Percentiles rank a stretch among this genome's conserved stretches.
Conservation (phyloP, 1,284 basidiomycete genomes). For the Rhodotorula sp. region DNA sequence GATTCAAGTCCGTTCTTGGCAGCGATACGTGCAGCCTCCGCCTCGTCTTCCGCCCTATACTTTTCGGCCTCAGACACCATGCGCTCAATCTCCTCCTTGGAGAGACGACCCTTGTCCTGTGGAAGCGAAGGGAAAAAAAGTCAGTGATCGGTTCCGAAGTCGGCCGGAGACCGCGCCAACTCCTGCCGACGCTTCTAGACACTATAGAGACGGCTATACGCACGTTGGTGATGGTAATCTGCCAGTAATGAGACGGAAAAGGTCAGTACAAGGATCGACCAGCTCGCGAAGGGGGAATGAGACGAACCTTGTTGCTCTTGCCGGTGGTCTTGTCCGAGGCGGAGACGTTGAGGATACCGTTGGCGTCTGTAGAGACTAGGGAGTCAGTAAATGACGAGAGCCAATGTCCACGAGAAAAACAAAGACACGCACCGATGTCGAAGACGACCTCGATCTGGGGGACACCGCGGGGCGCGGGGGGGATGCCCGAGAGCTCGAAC, state of each 20-base stretch:
- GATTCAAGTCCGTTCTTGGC: slow-evolving; percentile 69
- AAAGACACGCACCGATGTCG: slow-evolving; percentile 80
- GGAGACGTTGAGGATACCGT: slow-evolving; percentile 37
- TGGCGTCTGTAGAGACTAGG: no score
- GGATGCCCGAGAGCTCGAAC: slow-evolving; percentile 97
- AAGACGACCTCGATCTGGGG: slow-evolving; percentile 98
- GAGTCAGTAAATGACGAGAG: no score
- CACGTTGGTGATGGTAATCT: slow-evolving; percentile 42
- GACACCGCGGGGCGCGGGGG: slow-evolving; percentile 96
- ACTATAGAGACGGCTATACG: background rate
- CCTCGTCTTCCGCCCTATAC: slow-evolving; percentile 69
- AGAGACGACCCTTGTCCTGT: slow-evolving; percentile 79
- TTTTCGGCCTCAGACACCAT: slow-evolving; percentile 85
- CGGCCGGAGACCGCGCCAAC: no score
- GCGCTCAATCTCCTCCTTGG: slow-evolving; percentile 97
- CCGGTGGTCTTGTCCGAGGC: slow-evolving; percentile 66
- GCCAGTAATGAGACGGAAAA: no score
- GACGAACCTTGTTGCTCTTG: slow-evolving; percentile 83
- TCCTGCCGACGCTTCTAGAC: slow-evolving; percentile 82
- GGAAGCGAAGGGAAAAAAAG: background rate
- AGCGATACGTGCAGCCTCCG: slow-evolving; percentile 54
- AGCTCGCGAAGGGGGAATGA: no score
- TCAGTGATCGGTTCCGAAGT: slow-evolving; percentile 50
- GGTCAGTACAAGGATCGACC: no score
- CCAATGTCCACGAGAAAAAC: no score